Conservation (phyloP, 306 rosid species). For the Quercus berberidifolia region DNA sequence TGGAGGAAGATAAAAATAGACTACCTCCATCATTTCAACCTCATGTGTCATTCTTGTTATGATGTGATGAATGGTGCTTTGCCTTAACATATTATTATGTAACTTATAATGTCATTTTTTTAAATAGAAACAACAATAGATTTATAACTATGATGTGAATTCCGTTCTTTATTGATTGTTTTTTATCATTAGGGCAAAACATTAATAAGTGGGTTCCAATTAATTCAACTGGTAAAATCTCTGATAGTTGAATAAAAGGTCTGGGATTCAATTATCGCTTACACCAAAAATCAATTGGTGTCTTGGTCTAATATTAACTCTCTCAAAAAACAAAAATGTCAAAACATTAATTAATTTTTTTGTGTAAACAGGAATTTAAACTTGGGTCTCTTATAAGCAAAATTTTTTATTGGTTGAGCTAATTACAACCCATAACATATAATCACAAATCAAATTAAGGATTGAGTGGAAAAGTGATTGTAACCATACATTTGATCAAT, state of each 20-base stretch:
- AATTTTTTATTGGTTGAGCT: no score
- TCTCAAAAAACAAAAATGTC: no score
- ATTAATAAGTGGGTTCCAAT: fast-evolving
- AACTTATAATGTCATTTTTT: background rate
- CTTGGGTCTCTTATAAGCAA: no score
- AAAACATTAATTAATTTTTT: no score
- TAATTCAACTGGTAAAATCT: fast-evolving
- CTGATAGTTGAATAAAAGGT: fast-evolving
- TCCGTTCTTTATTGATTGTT: no score
- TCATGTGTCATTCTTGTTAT: slow-evolving; percentile 6
- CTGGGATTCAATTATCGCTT: fast-evolving
- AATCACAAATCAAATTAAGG: background rate
- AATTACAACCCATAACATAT: background rate
- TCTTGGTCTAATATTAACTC: no score
- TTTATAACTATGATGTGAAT: no score
- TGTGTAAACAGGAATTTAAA: no score
- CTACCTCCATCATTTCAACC: slow-evolving; percentile 10
- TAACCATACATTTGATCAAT: background rate
- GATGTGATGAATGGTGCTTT: background rate
- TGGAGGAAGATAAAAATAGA: background rate
- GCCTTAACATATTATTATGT: background rate
- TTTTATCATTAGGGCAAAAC: no score
- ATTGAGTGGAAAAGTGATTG: background rate
- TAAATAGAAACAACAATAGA: no score
- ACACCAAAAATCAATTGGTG: no score